A percentile compares a stretch with the other conserved stretches of the same genome.
Conservation (phyloP, 352 stramenopile genomes). For the Pythium sp. region DNA sequence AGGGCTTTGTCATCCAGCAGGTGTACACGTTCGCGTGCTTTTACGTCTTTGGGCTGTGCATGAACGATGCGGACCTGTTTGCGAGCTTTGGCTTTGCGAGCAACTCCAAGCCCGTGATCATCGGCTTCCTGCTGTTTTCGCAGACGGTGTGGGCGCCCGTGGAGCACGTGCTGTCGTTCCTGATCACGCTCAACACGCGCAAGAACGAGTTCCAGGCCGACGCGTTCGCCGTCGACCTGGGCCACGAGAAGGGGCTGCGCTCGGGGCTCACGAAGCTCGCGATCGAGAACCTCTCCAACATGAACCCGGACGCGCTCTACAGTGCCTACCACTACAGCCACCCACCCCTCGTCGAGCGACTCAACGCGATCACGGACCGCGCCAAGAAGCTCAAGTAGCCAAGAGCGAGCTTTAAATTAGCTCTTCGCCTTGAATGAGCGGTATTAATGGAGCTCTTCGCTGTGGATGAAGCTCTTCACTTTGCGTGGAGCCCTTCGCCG, state of each 20-base stretch:
- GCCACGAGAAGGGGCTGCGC: constrained; percentile 89
- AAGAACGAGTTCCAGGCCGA: constrained; percentile 90
- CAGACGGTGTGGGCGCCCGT: constrained; percentile 78
- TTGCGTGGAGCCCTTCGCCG: background rate
- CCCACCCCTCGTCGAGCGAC: constrained; percentile 94
- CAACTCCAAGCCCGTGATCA: constrained; percentile 53
- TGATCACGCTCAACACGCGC: constrained; percentile 77
- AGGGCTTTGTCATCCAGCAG: constrained; percentile 94
- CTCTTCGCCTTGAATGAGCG: too few species aligned
- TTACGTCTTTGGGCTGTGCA: constrained; percentile 79
- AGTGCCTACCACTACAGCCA: constrained; percentile 97
- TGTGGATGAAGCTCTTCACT: background rate
- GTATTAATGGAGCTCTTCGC: background rate
- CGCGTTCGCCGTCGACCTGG: constrained; percentile 92
- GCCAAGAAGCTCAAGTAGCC: constrained; percentile 57
- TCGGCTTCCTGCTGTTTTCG: constrained; percentile 84
- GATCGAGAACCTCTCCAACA: constrained; percentile 96
- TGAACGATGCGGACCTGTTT: constrained; percentile 77
- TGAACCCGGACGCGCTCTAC: constrained; percentile 95
- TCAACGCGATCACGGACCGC: constrained; percentile 87
- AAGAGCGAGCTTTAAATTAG: too few species aligned
- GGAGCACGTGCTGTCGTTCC: constrained; percentile 72
- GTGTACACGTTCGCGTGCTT: constrained; percentile 73
- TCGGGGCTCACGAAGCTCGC: constrained; percentile 96
- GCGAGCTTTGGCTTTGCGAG: constrained; percentile 72